Base-by-base conservation (phyloP, 768 basidiomycete genomes). In the Sporobolomyces roseus region DNA sequence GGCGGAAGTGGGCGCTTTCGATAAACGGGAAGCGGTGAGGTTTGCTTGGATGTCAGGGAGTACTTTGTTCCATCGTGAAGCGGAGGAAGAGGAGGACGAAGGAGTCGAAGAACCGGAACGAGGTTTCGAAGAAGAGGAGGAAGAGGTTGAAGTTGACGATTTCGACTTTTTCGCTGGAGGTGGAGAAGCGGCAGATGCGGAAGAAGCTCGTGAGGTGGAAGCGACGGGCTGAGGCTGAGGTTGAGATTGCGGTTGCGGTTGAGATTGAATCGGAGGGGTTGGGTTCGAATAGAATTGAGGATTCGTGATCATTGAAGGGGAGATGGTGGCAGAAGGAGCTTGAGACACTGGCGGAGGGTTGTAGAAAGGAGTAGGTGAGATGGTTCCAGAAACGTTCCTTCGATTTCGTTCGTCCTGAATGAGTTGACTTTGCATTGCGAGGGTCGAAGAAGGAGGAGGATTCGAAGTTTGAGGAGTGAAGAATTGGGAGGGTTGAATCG, bases 391-490 rank as follows among this genome's bases (percentile, higher is more conserved):
- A 9, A 27, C 41, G 35, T 45, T 45, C 5, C 43, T 1, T 1
- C 63, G 54, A 36, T 58, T 38, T 5, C 56, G 48, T 48, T 65
- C 64, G 21, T 65, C 49, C 23, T 41, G 45, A 46, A 65, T 65
- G 35, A 67, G 25, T 38, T 56, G 51, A 14, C 29, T 41, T 46
- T 67, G 66, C 25, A 67, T 46, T 19, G 61, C 60, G 38, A 67
- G 66, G 14, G 66, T 50, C 35, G 66, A 67, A 12, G 56, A 33
- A 21, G 29, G 1, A 2, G 58, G 27, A 9, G 29, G 30, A 35
- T 60, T 48, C 19, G 58, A 48, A 21, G 43, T 3, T 25, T 14
- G 30, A 48, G 43, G 6, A 14, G 29, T 14, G 58, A 46, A 46
- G 41, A 59, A 59, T 19, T 19, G 49, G 4, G 58, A 48, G 9